Evolutionary conservation across 2,329 filamentous ascomycete species (phyloP).

Genomic region (Rugonectria rugulosa): DNA sequence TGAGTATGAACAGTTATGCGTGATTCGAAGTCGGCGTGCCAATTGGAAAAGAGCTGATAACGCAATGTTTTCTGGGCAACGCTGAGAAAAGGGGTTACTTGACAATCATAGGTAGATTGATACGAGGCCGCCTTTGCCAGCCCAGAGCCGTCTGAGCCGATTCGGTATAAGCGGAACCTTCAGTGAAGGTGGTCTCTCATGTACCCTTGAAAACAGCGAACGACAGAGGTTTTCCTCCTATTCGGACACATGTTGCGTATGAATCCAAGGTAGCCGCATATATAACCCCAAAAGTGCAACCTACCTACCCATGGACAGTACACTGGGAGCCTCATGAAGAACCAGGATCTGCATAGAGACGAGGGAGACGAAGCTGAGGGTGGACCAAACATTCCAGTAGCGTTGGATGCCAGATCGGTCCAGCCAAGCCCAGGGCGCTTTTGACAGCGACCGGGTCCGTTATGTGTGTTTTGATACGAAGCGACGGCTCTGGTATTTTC

Average conservation of each 20-base stretch:
- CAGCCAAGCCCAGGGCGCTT: conserved; percentile 14
- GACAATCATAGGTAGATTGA: neutral
- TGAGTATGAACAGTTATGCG: neutral
- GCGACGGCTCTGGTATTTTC: no score
- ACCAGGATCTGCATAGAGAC: conserved; percentile 9
- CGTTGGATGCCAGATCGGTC: conserved; percentile 23
- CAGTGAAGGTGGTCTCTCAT: neutral
- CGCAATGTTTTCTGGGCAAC: neutral
- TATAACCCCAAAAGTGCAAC: conserved; percentile 27
- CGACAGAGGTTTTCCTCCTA: conserved; percentile 2
- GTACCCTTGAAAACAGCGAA: neutral
- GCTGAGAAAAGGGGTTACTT: conserved; percentile 1
- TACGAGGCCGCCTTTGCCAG: conserved; percentile 10
- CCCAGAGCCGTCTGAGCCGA: conserved; percentile 5
- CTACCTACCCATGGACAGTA: no score
- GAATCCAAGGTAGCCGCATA: no score
- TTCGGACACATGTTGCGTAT: no score
- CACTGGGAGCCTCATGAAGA: conserved; percentile 23
- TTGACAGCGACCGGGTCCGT: conserved; percentile 18
- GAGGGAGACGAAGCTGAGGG: conserved; percentile 22
- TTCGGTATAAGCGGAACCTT: neutral
- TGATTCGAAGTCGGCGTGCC: neutral
- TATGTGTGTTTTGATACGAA: conserved; percentile 12
- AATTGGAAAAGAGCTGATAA: neutral
- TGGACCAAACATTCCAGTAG: conserved; percentile 31